These are phyloP conservation scores for Daldinia bambusicola DNA, from an alignment of 495 filamentous ascomycete genomes.

Conservation along the genomic window DNA sequence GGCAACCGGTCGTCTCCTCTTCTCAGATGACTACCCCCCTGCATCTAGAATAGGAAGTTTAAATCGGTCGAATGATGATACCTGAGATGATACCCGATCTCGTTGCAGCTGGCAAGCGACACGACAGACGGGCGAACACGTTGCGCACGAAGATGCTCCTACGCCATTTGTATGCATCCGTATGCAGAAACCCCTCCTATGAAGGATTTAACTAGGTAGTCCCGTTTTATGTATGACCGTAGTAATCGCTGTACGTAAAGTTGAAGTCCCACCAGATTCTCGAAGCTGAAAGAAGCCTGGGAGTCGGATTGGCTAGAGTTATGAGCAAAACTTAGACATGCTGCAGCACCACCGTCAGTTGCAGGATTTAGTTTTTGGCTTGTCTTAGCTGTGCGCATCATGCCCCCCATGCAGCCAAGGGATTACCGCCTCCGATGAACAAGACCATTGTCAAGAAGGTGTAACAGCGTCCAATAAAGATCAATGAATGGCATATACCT, in stretches of 20 bases:
- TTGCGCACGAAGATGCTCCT: slow-evolving; percentile 25
- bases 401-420: slow-evolving; percentile 7
- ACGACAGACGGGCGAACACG: slow-evolving; percentile 44
- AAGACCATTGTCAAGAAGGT: slow-evolving; percentile 18
- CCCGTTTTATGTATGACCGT: slow-evolving; percentile 1
- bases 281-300: slow-evolving; percentile 31
- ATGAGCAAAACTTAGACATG: slow-evolving; percentile 29
- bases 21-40: slow-evolving; percentile 19
- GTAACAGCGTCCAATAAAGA: no score
- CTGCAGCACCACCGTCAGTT: slow-evolving; percentile 35
- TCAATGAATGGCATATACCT: no score
- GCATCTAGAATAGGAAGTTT: slow-evolving; percentile 20
- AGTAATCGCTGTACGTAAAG: slow-evolving; percentile 17
- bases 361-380: slow-evolving; percentile 35
- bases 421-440: slow-evolving; percentile 23
- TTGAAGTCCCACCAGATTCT: slow-evolving; percentile 27
- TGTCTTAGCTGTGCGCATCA: slow-evolving; percentile 8
- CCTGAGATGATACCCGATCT: slow-evolving; percentile 24
- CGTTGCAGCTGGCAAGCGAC: slow-evolving; percentile 31
- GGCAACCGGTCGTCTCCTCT: slow-evolving; percentile 12
- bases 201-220: slow-evolving; percentile 3
- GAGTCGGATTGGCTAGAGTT: slow-evolving; percentile 28
- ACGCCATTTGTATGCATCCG: slow-evolving; percentile 20
- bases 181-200: slow-evolving; percentile 5
- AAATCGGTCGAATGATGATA: slow-evolving; percentile 24